These are phyloP conservation scores for Dothideomycetes sp. DNA, from an alignment of 2,329 filamentous ascomycete genomes.

Conservation along the genomic window DNA sequence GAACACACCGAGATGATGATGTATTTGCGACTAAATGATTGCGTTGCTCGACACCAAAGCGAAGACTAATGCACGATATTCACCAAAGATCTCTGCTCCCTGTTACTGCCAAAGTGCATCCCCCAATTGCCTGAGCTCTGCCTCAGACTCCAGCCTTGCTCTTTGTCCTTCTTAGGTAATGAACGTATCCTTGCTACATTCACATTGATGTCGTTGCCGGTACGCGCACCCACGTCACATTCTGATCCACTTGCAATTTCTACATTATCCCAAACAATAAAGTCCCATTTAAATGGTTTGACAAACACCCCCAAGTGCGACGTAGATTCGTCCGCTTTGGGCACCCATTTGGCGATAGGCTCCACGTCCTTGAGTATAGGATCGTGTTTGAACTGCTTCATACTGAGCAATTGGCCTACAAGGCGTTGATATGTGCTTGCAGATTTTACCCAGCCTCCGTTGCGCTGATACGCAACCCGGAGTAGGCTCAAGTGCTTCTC, in stretches of 20 bases:
- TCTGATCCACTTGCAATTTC: background rate
- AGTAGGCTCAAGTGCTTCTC: conserved; percentile 26
- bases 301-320: background rate
- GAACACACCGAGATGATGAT: too few relatives aligned
- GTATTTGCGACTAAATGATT: too few relatives aligned
- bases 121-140: background rate
- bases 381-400: background rate
- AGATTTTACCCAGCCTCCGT: conserved; percentile 35
- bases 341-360: background rate
- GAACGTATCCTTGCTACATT: background rate
- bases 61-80: too few relatives aligned
- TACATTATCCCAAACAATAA: conserved; percentile 3
- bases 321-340: conserved; percentile 2
- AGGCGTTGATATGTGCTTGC: conserved; percentile 37
- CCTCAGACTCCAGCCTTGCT: conserved; percentile 7
- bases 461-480: conserved; percentile 30
- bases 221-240: background rate
- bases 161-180: background rate
- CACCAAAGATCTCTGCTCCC: background rate
- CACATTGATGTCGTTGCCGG: background rate
- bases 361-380: background rate
- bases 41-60: too few relatives aligned
- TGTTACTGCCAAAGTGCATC: background rate
- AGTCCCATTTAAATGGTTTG: conserved; percentile 4
- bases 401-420: background rate